Evolutionary conservation across 164 flowering plant species (phyloP).

Genomic region (Chloranthus sessilifolius): DNA sequence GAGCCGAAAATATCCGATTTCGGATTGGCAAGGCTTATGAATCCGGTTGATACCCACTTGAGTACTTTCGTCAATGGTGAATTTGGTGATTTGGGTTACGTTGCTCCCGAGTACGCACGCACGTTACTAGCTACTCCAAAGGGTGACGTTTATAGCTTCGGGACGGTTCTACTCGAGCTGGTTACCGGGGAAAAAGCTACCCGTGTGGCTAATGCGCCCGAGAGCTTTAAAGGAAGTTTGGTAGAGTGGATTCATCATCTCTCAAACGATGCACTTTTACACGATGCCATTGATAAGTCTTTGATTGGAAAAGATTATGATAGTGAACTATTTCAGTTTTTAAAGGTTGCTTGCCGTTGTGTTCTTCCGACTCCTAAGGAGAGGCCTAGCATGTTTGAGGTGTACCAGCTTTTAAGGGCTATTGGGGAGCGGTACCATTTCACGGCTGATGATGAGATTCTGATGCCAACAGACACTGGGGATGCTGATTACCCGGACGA

Average conservation of each 20-base stretch:
- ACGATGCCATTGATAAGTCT: constrained; percentile 19
- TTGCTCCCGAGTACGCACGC: constrained; percentile 22
- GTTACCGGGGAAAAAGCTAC: constrained; percentile 18
- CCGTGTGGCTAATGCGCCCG: constrained; percentile 15
- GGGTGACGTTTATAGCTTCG: constrained; percentile 25
- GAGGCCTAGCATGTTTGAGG: constrained; percentile 21
- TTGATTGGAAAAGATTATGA: constrained; percentile 16
- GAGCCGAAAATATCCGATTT: constrained; percentile 22
- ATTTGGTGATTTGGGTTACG: constrained; percentile 23
- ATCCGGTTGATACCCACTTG: constrained; percentile 13
- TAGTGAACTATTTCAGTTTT: constrained; percentile 17
- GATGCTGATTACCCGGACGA: constrained; percentile 11
- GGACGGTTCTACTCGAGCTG: constrained; percentile 21
- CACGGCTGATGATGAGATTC: constrained; percentile 15
- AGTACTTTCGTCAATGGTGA: constrained; percentile 19
- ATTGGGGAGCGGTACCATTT: constrained; percentile 20
- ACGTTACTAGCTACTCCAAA: constrained; percentile 23
- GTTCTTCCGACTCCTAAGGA: constrained; percentile 18
- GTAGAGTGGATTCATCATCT: constrained; percentile 16
- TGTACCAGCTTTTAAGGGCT: constrained; percentile 19
- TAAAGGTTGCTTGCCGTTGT: constrained; percentile 19
- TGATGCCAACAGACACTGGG: constrained; percentile 7
- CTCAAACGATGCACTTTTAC: constrained; percentile 11
- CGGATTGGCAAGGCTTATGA: constrained; percentile 24
- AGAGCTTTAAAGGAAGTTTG: constrained; percentile 20